These are phyloP conservation scores for Phyllosticta paracitricarpa DNA, from an alignment of 2,329 filamentous ascomycete genomes.

Conservation along the genomic window DNA sequence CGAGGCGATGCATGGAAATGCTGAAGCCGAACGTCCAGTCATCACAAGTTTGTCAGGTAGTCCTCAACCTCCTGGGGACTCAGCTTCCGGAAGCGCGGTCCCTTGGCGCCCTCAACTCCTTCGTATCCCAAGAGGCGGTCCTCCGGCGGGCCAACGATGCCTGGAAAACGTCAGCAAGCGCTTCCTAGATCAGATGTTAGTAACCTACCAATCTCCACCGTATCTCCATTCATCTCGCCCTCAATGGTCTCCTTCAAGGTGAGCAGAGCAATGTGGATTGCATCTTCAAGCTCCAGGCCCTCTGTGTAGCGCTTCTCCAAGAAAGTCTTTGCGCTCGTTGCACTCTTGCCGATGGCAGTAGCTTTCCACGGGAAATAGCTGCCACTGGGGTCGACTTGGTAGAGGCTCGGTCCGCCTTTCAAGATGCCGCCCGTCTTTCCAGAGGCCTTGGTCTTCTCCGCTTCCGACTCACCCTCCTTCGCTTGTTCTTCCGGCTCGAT, in stretches of 20 bases:
- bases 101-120: constrained; percentile 73
- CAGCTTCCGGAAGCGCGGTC: constrained; percentile 86
- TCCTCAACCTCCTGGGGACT: constrained; percentile 98
- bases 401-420: constrained; percentile 93
- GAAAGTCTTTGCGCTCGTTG: constrained; percentile 97
- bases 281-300: constrained; percentile 91
- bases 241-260: constrained; percentile 99
- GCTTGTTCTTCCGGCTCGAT: constrained; percentile 75
- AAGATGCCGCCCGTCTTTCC: constrained; percentile 91
- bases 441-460: constrained; percentile 59
- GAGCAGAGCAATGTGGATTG: constrained; percentile 93
- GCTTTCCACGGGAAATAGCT: constrained; percentile 99
- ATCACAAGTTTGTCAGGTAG: constrained; percentile 94
- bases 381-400: constrained; percentile 97
- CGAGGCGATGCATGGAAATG: constrained; percentile 7
- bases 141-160: constrained; percentile 90
- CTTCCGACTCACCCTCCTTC: constrained; percentile 43
- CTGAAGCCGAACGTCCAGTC: not conserved
- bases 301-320: constrained; percentile 98
- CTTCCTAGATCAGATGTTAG: constrained; percentile 13
- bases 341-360: constrained; percentile 96
- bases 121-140: constrained; percentile 87
- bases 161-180: constrained; percentile 36
- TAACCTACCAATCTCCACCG: constrained; percentile 82
- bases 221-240: constrained; percentile 98